Percentiles rank a stretch among this genome's conserved stretches.
Evolutionary conservation across 305 asterid species (phyloP).

Genomic region (Andrographis paniculata): DNA sequence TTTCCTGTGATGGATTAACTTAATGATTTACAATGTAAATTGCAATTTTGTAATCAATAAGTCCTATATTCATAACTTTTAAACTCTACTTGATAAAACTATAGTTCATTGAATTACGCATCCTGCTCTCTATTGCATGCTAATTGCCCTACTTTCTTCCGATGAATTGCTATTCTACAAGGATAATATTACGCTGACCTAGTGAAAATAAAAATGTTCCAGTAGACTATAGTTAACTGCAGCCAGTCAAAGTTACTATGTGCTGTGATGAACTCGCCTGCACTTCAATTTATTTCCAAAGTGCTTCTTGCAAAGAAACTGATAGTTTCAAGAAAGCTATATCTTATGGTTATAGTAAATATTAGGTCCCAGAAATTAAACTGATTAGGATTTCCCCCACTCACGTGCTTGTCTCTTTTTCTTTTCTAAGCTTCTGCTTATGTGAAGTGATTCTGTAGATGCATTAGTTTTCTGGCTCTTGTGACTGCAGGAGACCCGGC

Average conservation of each 20-base stretch:
- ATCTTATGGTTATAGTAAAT: no score
- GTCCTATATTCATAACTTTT: background rate
- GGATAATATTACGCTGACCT: background rate
- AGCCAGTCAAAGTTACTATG: background rate
- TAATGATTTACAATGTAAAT: background rate
- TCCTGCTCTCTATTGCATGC: background rate
- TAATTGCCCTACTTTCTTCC: background rate
- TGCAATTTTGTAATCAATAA: background rate
- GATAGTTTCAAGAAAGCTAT: background rate
- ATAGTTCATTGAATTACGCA: background rate
- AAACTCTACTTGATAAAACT: background rate
- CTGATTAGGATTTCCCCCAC: no score
- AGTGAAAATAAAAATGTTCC: background rate
- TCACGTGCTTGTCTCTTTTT: no score
- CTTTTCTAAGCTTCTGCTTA: background rate
- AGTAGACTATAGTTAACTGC: background rate
- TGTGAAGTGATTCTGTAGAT: background rate
- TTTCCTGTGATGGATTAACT: background rate
- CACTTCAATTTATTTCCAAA: no score
- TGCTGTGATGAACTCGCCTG: background rate
- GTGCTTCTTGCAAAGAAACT: background rate
- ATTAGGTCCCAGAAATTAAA: no score
- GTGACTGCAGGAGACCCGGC: constrained; percentile 76
- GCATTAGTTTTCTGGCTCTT: constrained; percentile 10
- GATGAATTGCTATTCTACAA: background rate